Evolutionary conservation across 225 moss, liverwort and hornwort species (phyloP).

Genomic region (Neckera pumila): DNA sequence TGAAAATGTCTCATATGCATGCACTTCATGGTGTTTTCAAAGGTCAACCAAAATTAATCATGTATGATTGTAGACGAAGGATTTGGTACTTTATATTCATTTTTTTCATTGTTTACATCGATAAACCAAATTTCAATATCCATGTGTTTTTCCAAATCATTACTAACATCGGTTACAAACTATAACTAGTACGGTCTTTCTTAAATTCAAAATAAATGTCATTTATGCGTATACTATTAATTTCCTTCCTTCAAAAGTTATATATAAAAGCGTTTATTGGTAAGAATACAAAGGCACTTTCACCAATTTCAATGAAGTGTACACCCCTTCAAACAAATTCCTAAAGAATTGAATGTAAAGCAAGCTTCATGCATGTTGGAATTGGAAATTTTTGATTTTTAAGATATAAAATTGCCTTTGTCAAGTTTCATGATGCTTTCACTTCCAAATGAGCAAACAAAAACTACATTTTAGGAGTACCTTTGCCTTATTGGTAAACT

Average conservation of each 20-base stretch:
- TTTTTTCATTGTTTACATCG: not conserved
- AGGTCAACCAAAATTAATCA: not conserved
- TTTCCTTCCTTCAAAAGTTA: too few species aligned
- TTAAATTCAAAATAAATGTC: not conserved
- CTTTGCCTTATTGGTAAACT: not conserved
- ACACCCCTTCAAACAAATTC: rapidly evolving
- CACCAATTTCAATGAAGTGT: not conserved
- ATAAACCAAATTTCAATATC: not conserved
- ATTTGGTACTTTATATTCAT: not conserved
- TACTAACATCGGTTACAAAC: not conserved
- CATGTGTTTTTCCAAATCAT: not conserved
- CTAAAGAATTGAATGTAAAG: rapidly evolving
- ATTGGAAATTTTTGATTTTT: too few species aligned
- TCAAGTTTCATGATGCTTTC: too few species aligned
- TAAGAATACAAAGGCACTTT: not conserved
- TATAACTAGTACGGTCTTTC: rapidly evolving
- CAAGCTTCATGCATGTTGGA: not conserved
- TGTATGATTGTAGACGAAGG: not conserved
- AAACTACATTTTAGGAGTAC: not conserved
- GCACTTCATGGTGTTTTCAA: not conserved
- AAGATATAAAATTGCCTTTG: too few species aligned
- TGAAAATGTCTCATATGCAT: not conserved
- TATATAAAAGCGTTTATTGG: too few species aligned
- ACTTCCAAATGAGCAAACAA: not conserved
- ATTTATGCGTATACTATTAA: not conserved